A percentile compares a stretch with the other conserved stretches of the same genome.
Conservation (phyloP, 75 land plant genomes). For the Adiantum capillusveneris region DNA sequence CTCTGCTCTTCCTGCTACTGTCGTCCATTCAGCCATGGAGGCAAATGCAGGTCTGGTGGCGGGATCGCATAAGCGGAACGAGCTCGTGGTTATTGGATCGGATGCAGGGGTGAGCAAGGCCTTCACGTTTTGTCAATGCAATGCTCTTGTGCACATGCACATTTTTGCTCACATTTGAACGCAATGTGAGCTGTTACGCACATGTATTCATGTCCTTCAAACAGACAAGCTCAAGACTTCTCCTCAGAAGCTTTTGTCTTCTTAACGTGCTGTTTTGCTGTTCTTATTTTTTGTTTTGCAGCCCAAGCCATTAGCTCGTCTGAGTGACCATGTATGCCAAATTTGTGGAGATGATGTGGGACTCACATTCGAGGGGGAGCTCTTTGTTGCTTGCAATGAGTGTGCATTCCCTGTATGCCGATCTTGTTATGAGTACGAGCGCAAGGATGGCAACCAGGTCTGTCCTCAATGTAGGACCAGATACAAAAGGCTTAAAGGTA, state of each 20-base stretch:
- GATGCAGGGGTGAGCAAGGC: constrained; percentile 48
- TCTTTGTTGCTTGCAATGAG: constrained; percentile 89
- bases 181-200: too few species aligned
- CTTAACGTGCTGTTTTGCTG: too few species aligned
- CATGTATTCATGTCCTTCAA: too few species aligned
- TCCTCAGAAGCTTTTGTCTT: too few species aligned
- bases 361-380: constrained; percentile 55
- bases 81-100: constrained; percentile 71
- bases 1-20: background rate
- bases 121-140: too few species aligned
- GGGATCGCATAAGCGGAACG: constrained; percentile 84
- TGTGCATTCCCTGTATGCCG: constrained; percentile 95
- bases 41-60: constrained; percentile 77
- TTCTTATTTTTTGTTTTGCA: too few species aligned
- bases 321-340: constrained; percentile 66
- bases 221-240: too few species aligned
- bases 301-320: constrained; percentile 50
- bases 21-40: constrained; percentile 14
- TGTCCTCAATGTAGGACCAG: constrained; percentile 95
- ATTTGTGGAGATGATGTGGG: constrained; percentile 89
- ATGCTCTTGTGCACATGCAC: too few species aligned
- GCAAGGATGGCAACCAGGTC: constrained; percentile 79
- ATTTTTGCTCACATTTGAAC: too few species aligned
- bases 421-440: constrained; percentile 92
- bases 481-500: constrained; percentile 83